Evolutionary conservation across 345 rosid species (phyloP).

Genomic region (Xanthoceras sorbifolium): DNA sequence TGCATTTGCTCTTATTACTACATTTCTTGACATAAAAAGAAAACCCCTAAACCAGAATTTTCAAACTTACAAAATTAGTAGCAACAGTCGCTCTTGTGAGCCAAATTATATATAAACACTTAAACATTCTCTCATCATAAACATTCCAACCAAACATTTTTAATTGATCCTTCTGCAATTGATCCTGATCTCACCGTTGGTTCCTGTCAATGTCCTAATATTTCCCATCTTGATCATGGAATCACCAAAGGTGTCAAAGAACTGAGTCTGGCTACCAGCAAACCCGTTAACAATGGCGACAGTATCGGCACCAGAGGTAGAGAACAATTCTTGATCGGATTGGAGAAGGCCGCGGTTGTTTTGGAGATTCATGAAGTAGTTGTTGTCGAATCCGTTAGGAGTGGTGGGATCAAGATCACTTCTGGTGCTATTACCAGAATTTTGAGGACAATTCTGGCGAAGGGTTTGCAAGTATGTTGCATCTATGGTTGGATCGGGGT

Average conservation of each 20-base stretch:
- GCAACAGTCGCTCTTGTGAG: neutral
- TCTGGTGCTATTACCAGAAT: neutral
- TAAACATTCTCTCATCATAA: too few species aligned
- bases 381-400: conserved; percentile 30
- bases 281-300: conserved; percentile 35
- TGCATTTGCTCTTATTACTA: too few species aligned
- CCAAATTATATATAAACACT: neutral
- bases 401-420: conserved; percentile 11
- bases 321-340: conserved; percentile 42
- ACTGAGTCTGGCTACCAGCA: conserved; percentile 31
- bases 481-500: conserved; percentile 10
- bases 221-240: conserved; percentile 54
- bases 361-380: conserved; percentile 35
- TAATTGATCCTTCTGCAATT: conserved; percentile 36
- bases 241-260: conserved; percentile 36
- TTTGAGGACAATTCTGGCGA: conserved; percentile 11
- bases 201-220: conserved; percentile 38
- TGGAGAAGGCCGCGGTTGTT: conserved; percentile 35
- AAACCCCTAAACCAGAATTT: too few species aligned
- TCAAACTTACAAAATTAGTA: too few species aligned
- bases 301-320: conserved; percentile 27
- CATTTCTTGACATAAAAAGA: too few species aligned
- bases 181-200: conserved; percentile 39
- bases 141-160: neutral
- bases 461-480: conserved; percentile 5